Evolutionary conservation across 2,329 filamentous ascomycete species (phyloP), one percentile per base, ranked within the genome.

Genomic region (Penicillium sp.): DNA sequence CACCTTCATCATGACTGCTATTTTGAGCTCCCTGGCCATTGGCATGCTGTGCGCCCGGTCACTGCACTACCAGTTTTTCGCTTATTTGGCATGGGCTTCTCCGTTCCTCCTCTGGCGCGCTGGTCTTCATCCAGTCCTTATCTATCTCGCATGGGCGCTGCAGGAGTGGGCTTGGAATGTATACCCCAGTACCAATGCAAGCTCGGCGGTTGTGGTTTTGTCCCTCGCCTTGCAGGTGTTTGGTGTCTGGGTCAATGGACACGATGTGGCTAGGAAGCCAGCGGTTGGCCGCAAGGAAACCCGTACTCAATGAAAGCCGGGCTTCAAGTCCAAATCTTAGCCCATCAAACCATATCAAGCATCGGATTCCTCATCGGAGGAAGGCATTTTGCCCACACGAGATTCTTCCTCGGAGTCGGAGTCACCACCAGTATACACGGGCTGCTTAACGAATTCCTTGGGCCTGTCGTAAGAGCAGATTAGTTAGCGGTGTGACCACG

Each of bases 141-240:
- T 91, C 64, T 88, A 88, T 68, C 77, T 76, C 4, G 75, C 93
- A 10, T 96, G 90, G 89, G 83, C 81, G 3, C 81, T 85, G 57
- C 93, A 97, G 75, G 93, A 97, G 74, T 93, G 89, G 87, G 91
- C 90, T 13, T 97, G 93, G 93, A 96, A 97, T 66, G 86, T 93
- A 10, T 97, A 90, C 71, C 93, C 93, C n/a, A 96, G 91, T 71
- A 89, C 87, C 33, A 75, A 81, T 54, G 62, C 71, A 35, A 90
- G 87, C 72, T 90, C 88, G 6, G 74, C 76, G 60, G 78, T 82
- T 6, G 93, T 92, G 9, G 90, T 99, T 14, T 81, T 81, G 24
- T 84, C 86, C 39, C 79, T 98, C 66, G 85, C 85, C 19, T 70
- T 84, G 13, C 90, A 89, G 16, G 86, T 93, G 1, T 77, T 78